Conservation (phyloP, 2,329 filamentous ascomycete genomes). For the Xylaria arbuscula region DNA sequence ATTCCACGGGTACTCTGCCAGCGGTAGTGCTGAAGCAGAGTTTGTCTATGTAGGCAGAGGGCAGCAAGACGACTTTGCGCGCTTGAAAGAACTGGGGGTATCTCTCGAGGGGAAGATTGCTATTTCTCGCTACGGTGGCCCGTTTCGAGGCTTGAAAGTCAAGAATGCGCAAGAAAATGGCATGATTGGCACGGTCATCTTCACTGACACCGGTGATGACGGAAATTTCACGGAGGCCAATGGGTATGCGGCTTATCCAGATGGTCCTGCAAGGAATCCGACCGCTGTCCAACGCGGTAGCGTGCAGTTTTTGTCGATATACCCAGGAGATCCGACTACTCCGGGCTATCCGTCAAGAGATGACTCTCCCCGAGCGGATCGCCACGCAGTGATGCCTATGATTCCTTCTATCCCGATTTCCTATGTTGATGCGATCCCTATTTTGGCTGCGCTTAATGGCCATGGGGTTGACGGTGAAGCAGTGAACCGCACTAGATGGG, state of each 20-base stretch:
- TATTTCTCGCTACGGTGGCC: slow-evolving; percentile 77
- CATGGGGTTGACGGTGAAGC: slow-evolving; percentile 75
- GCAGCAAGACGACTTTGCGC: slow-evolving; percentile 78
- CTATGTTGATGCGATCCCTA: slow-evolving; percentile 77
- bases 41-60: slow-evolving; percentile 85
- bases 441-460: slow-evolving; percentile 82
- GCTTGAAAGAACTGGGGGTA: slow-evolving; percentile 74
- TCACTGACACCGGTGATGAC: slow-evolving; percentile 80
- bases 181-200: slow-evolving; percentile 78
- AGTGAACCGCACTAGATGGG: slow-evolving; percentile 70
- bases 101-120: slow-evolving; percentile 81
- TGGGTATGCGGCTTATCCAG: slow-evolving; percentile 77
- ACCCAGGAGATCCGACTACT: slow-evolving; percentile 77
- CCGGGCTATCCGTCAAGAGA: slow-evolving; percentile 84
- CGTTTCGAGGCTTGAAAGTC: slow-evolving; percentile 85
- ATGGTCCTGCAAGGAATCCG: slow-evolving; percentile 81
- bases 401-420: slow-evolving; percentile 88
- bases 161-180: slow-evolving; percentile 84
- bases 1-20: slow-evolving; percentile 86
- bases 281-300: slow-evolving; percentile 83
- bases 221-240: slow-evolving; percentile 79
- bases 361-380: slow-evolving; percentile 72
- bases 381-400: slow-evolving; percentile 71
- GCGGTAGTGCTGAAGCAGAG: slow-evolving; percentile 78
- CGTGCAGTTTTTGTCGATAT: slow-evolving; percentile 74